Evolutionary conservation across 495 filamentous ascomycete species (phyloP).

Genomic region (Astrocystis sublimbata): DNA sequence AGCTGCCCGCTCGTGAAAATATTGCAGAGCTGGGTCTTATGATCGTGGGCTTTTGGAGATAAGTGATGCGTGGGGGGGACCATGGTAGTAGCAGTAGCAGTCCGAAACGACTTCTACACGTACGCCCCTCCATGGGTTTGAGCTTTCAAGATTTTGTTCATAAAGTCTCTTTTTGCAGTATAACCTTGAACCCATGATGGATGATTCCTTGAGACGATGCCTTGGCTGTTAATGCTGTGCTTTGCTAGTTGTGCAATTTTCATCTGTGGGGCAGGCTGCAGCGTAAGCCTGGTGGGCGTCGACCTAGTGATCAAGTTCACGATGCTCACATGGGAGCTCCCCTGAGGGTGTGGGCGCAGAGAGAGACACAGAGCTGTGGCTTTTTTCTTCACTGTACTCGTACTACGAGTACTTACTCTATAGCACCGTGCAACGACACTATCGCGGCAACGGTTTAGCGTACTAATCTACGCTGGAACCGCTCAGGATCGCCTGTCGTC

Average conservation of each 20-base stretch:
- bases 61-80: constrained; percentile 3
- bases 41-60: not conserved
- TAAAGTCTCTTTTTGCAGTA: too few species aligned
- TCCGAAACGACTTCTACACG: too few species aligned
- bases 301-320: not conserved
- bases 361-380: not conserved
- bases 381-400: not conserved
- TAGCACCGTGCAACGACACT: not conserved
- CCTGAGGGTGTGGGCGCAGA: not conserved
- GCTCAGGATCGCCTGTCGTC: constrained; percentile 5
- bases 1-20: not conserved
- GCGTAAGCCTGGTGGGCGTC: constrained; percentile 1
- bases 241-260: not conserved
- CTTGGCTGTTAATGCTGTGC: constrained; percentile 1
- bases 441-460: not conserved
- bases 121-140: too few species aligned
- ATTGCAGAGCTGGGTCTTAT: constrained; percentile 6
- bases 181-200: not conserved
- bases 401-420: too few species aligned
- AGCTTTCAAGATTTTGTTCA: too few species aligned
- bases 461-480: not conserved
- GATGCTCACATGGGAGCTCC: not conserved
- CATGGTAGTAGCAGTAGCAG: not conserved
- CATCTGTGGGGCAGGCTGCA: not conserved
- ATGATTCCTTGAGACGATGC: not conserved